Evolutionary conservation across 306 rosid species (phyloP), one percentile per base, ranked within the genome.

Genomic region (Clitoria ternatea): DNA sequence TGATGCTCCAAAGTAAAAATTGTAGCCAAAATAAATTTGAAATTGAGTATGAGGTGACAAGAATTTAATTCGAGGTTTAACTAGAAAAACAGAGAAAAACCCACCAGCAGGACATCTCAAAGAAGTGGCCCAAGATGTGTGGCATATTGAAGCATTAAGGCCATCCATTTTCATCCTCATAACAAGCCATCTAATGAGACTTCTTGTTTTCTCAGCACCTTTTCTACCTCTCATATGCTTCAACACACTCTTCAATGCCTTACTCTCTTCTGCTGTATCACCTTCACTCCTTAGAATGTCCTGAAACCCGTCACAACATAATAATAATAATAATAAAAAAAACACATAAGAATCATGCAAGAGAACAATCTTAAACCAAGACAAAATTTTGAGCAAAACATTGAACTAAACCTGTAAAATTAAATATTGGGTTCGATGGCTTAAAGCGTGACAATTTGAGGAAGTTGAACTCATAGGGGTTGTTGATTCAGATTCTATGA

Each of bases 81-180:
- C n/a, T n/a, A n/a, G 7, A 18, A 13, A 43, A 18, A 39, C 26
- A 64, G 29, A 73, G 19, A 42, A 29, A 70, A 10, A 73, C 81
- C 7, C 14, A 89, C 96, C 92, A 14, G 90, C 86, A 55, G 92
- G 89, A 70, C 90, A 90, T 0, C 90, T 89, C 12, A 76, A 57
- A 66, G 92, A 78, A 43, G 88, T 75, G 69, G 78, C 27, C 92
- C 96, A 87, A 69, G 89, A 90, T 19, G 89, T 78, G 64, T 82
- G 90, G 71, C 84, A 80, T n/a, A 87, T 56, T 15, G 88, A 87
- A 78, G 90, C 90, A 54, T 57, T 49, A 19, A 77, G 40, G n/a
- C 90, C 92, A 77, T 85, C 86, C 61, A 62, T 83, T 52, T 79
- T 81, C 56, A 87, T 81, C 77, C 43, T 81, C 74, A 10, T 53